Percentiles rank a stretch among this genome's conserved stretches.
phyloP scores from a whole-genome alignment of 1,284 basidiomycete species.

The Sporisorium iseilematis-ciliati region DNA sequence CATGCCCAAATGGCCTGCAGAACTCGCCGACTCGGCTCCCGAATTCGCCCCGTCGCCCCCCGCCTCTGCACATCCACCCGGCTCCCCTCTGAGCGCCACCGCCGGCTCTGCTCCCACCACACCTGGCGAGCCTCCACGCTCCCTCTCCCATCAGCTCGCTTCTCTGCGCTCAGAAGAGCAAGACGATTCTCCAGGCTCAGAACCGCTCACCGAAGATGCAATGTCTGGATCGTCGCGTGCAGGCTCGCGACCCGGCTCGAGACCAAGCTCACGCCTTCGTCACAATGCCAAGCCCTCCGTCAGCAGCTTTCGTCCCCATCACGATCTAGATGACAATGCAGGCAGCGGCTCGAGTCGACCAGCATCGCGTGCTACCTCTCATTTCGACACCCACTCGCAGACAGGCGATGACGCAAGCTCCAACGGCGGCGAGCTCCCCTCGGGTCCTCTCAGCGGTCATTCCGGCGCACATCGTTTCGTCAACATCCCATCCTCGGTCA shows the following conservation, averaged over 20 bases:
- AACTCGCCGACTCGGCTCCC: slow-evolving; percentile 13
- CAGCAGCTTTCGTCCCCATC: slow-evolving; percentile 29
- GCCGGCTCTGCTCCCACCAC: neutral
- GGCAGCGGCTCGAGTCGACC: slow-evolving; percentile 36
- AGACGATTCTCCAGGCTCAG: slow-evolving; percentile 35
- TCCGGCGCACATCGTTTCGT: slow-evolving; percentile 32
- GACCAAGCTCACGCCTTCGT: slow-evolving; percentile 32
- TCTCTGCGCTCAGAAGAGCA: slow-evolving; percentile 15
- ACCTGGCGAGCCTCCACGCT: slow-evolving; percentile 21
- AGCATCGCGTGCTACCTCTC: slow-evolving; percentile 26
- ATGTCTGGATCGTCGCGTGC: slow-evolving; percentile 42
- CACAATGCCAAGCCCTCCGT: slow-evolving; percentile 33
- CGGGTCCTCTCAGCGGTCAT: slow-evolving; percentile 34
- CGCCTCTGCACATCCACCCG: slow-evolving; percentile 2
- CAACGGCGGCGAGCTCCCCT: slow-evolving; percentile 17
- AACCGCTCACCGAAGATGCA: slow-evolving; percentile 23
- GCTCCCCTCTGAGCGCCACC: slow-evolving; percentile 14
- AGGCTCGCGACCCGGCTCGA: slow-evolving; percentile 32
- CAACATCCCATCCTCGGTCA: slow-evolving; percentile 1
- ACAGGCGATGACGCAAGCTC: slow-evolving; percentile 26
- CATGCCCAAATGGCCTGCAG: slow-evolving; percentile 45
- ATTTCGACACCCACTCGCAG: slow-evolving; percentile 18
- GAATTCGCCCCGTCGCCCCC: slow-evolving; percentile 15
- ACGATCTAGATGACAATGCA: slow-evolving; percentile 16
- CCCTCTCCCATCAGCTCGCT: slow-evolving; percentile 22